phyloP scores from a whole-genome alignment of 2,329 filamentous ascomycete species.

The Ceratocystis harringtonii region DNA sequence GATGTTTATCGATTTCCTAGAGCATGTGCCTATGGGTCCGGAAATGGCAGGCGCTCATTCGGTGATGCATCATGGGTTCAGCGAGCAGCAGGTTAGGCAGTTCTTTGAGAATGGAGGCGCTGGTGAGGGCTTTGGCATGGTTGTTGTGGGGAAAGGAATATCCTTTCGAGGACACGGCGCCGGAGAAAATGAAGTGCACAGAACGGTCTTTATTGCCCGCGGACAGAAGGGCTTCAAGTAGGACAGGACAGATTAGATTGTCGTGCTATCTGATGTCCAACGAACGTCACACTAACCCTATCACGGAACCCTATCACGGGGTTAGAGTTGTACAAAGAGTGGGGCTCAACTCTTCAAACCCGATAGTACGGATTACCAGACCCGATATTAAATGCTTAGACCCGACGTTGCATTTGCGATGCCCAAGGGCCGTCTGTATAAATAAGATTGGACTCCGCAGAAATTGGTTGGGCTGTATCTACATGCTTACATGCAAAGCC shows the following conservation, averaged over 20 bases:
- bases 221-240: conserved; percentile 18
- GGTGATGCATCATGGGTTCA: conserved; percentile 53
- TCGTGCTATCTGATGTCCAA: neutral
- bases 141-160: conserved; percentile 36
- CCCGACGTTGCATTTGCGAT: neutral
- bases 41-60: conserved; percentile 16
- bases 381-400: neutral
- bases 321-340: neutral
- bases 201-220: conserved; percentile 27
- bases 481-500: neutral
- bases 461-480: neutral
- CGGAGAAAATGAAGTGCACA: conserved; percentile 26
- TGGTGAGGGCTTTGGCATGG: conserved; percentile 40
- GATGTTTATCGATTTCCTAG: conserved; percentile 52
- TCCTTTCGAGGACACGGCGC: conserved; percentile 28
- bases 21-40: conserved; percentile 30
- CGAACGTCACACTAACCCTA: neutral
- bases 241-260: neutral
- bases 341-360: neutral
- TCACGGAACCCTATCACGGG: neutral
- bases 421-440: neutral
- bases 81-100: conserved; percentile 38
- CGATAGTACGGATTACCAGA: neutral
- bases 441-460: neutral
- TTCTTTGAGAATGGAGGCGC: conserved; percentile 52